Evolutionary conservation across 2,329 filamentous ascomycete genomes (phyloP), one percentile per base, ranked within the genome.

Genomic region (Metarhizium album): DNA sequence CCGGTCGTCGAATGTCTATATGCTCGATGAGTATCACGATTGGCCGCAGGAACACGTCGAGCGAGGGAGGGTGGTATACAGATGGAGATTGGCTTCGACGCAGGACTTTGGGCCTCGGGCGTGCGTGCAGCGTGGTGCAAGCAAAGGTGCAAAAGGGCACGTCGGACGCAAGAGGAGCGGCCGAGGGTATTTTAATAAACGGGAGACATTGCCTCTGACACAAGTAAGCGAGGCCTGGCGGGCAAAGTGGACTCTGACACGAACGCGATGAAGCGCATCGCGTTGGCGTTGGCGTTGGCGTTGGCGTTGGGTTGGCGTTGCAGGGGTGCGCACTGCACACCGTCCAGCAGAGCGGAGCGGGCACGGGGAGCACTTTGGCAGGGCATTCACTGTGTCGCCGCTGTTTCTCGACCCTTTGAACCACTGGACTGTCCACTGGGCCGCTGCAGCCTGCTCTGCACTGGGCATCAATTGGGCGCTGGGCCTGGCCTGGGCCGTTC

Each of bases 261-360:
- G 55, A 54, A 54, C 53, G 54, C 52, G 53, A 46, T 45, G 24
- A 43, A 37, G 48, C 53, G 53, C 53, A 53, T 54, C 53, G 53
- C 53, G 51, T 54, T 53, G 51, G 53, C 53, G 53, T 55, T 53
- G 48, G 52, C 51, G 48, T 55, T 52, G 14, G 29, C 29, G 29
- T 31, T 31, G 29, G 29, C 29, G 29, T 31, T 11, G 11, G 11
- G 5, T n/a, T n/a, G n/a, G n/a, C 29, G 11, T 31, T 31, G 5
- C 29, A 5, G 11, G 5, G 5, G 11, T 5, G 11, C 29, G 11
- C 5, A 31, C 29, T 5, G 11, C 29, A 31, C 29, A 31, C 29
- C 29, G 29, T 31, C 29, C 11, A 11, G 29, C 29, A 5, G 29
- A 5, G 11, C 29, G 11, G 29, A 11, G 29, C 29, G 11, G 29